Evolutionary conservation across 306 rosid genomes (phyloP), one percentile per base, ranked within the genome.

Genomic region (Vachellia pachyceras): DNA sequence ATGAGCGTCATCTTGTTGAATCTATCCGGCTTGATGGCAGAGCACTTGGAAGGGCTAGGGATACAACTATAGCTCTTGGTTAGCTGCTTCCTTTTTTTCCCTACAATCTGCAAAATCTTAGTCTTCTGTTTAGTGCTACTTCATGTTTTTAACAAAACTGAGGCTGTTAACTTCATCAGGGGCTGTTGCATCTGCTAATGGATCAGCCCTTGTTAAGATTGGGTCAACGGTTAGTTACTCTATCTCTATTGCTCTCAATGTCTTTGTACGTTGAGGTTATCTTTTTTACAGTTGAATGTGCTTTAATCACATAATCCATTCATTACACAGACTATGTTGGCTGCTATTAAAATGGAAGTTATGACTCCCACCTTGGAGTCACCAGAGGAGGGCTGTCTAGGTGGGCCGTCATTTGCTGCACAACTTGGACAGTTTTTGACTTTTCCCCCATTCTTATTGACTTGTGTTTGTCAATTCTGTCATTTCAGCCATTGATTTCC

Each of bases 281-380:
- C 42, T 52, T 80, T 20, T 44, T 72, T 87, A 40, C 47, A 45
- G 23, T 58, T 22, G 33, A 70, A 54, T n/a, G n/a, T 77, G 14
- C 71, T 37, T 79, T 76, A 79, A 64, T 22, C 46, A 25, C 6
- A 1, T n/a, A 17, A 44, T 69, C 67, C 41, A 61, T 80, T 81
- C 42, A 25, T 64, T 75, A 52, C 77, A 40, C 73, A 95, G 99
- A 89, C 95, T 57, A 91, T 95, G 95, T 76, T 95, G 90, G 91
- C 99, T 81, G 99, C 97, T 77, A 86, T 95, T 58, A 95, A 92
- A 84, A 84, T 95, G 98, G 98, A 95, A 78, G 92, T 95, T 41
- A 95, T 91, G 99, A 88, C 87, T 79, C 97, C 99, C 75, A 86
- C 88, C 20, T 73, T 60, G 77, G 97, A 93, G 73, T 83, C 87